Evolutionary conservation across 192 early-diverging fungal genomes (phyloP), one percentile per base, ranked within the genome.

Genomic region (Coemansia sp.): DNA sequence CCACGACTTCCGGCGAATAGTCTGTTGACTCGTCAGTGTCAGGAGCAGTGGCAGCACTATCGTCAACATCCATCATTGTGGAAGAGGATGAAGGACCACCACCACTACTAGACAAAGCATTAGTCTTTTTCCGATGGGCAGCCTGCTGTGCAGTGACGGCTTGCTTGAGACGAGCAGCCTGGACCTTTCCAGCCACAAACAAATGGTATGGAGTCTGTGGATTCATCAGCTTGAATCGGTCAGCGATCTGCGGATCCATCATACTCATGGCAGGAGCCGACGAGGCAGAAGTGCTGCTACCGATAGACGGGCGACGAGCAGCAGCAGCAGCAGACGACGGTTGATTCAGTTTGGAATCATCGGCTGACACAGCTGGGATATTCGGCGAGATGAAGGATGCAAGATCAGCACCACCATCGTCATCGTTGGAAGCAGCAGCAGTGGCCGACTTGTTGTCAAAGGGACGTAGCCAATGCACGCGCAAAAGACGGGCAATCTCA

Each of bases 171-270:
- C 70, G 54, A 0, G 76, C 71, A 2, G 76, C 76, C 47, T 74
- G 76, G 36, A 79, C 76, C n/a, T 79, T 79, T 5, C 71, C 76
- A 2, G 76, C 76, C 1, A 79, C 62, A 67, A 79, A 79, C 53
- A 79, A 17, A 30, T 79, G 70, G 50, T 79, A 79, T 7, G 76
- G 71, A 13, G 76, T 79, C 64, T 79, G 76, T 34, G 76, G 76
- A 52, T 57, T 79, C 66, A 79, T 59, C 48, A 74, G 64, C 54
- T 73, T 79, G 70, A 79, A 79, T 1, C 76, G 60, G 40, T 79
- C 76, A 9, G 67, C 71, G 0, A 73, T 30, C 57, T 27, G 38
- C 8, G 68, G 37, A 33, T 78, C 75, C 30, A 60, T 59, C 6
- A 25, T 13, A 36, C n/a, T 45, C 10, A 45, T 50, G 17, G 38